Conservation (phyloP, 257 asterid genomes). For the Thymus quinquecostatus region DNA sequence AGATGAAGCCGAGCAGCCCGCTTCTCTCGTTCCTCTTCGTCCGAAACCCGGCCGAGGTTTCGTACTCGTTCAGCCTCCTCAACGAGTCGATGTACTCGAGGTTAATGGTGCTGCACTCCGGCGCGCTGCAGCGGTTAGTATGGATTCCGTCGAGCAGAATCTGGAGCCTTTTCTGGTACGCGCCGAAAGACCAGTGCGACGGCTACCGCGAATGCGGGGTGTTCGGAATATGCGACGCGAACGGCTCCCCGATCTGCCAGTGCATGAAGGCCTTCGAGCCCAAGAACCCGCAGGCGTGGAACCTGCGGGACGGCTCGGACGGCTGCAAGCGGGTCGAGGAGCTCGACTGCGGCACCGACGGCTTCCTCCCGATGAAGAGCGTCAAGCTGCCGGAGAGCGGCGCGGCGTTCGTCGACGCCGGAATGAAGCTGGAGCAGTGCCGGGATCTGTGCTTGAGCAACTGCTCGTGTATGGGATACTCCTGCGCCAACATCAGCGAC, state of each 20-base stretch:
- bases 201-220: slow-evolving; percentile 67
- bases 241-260: slow-evolving; percentile 69
- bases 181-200: slow-evolving; percentile 86
- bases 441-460: slow-evolving; percentile 55
- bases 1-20: slow-evolving; percentile 58
- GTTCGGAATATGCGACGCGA: slow-evolving; percentile 73
- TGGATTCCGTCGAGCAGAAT: slow-evolving; percentile 58
- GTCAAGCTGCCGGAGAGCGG: slow-evolving; percentile 84
- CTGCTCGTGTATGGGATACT: slow-evolving; percentile 71
- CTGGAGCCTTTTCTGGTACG: slow-evolving; percentile 83
- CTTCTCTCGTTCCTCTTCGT: slow-evolving; percentile 49
- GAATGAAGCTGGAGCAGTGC: slow-evolving; percentile 52
- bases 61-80: slow-evolving; percentile 45
- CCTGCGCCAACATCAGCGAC: slow-evolving; percentile 50
- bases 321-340: slow-evolving; percentile 58
- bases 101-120: slow-evolving; percentile 39
- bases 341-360: slow-evolving; percentile 59
- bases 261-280: slow-evolving; percentile 74
- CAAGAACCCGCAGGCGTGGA: slow-evolving; percentile 65
- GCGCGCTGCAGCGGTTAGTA: slow-evolving; percentile 53
- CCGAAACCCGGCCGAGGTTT: slow-evolving; percentile 39
- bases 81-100: slow-evolving; percentile 63
- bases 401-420: slow-evolving; percentile 48
- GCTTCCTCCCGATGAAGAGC: slow-evolving; percentile 46
- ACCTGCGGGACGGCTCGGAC: slow-evolving; percentile 70